phyloP scores from a whole-genome alignment of 352 stramenopile genomes.

The Pythium plurisporium region DNA sequence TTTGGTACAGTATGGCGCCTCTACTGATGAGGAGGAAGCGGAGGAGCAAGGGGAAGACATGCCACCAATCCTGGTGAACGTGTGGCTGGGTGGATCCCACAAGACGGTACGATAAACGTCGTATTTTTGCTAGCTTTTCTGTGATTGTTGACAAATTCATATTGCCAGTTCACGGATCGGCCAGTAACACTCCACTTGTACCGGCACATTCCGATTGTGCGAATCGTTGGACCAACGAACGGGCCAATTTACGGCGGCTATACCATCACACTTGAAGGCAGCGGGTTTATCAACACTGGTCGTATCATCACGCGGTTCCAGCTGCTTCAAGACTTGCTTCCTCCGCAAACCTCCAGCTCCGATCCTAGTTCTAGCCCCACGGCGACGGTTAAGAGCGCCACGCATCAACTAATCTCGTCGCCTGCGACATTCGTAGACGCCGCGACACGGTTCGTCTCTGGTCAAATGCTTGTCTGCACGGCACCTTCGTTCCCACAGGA shows the following conservation, averaged over 20 bases:
- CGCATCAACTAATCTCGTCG: neutral
- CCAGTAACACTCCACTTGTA: constrained; percentile 58
- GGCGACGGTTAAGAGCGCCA: neutral
- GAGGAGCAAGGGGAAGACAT: neutral
- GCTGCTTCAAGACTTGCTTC: constrained; percentile 25
- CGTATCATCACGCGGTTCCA: constrained; percentile 63
- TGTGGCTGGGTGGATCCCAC: constrained; percentile 54
- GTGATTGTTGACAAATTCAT: neutral
- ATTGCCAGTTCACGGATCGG: constrained; percentile 44
- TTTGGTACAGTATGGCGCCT: too few relatives aligned
- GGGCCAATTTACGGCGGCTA: constrained; percentile 74
- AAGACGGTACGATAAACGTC: constrained; percentile 33
- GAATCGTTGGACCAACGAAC: constrained; percentile 52
- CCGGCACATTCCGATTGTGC: constrained; percentile 32
- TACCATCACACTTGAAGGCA: constrained; percentile 50
- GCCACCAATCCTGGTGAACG: constrained; percentile 47
- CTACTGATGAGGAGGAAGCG: too few relatives aligned
- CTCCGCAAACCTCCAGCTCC: neutral
- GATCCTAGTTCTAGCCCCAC: neutral
- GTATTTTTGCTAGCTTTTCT: neutral
- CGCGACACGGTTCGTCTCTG: constrained; percentile 35
- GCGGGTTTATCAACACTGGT: constrained; percentile 57
- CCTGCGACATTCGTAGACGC: constrained; percentile 8
- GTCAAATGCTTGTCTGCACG: constrained; percentile 36
- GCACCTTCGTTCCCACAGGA: constrained; percentile 54